Base-by-base conservation (phyloP, 1,284 basidiomycete species). In the Ceratobasidium sp. region DNA sequence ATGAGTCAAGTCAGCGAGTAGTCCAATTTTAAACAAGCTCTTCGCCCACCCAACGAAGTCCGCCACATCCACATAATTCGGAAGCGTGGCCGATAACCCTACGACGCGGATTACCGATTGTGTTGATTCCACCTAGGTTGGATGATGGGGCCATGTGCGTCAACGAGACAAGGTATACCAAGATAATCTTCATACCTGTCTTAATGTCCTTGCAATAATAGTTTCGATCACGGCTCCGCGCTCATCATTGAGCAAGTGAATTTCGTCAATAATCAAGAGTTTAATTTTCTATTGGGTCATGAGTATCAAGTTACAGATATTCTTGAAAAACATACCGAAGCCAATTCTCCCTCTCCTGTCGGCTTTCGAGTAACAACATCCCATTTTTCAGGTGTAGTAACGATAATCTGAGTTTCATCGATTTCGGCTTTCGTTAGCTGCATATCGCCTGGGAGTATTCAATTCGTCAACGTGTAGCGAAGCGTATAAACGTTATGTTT, bases 321-420 rank as follows among this genome's bases (percentile, higher is more conserved):
- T 14, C 47, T 26, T 41, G 18, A 55, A 30, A n/a, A 5, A 80
- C 89, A 72, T 75, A 96, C 95, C 66, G 94, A 91, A 21, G 95
- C 95, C 28, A 99, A 85, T 80, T 98, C 96, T 14, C 96, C 96
- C 81, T 98, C 96, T 7, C 97, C 96, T 0, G 94, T 95, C 0
- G 97, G 96, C 80, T 98, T 99, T 74, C 98, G 87, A 7, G 98
- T 99, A 0, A 99, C 98, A 0, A 99, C 98, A 78, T 99, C 98
- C 98, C 98, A 99, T 82, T 99, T 99, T 80, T 99, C 98, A 0
- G 98, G 98, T 0, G 98, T 99, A 0, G 98, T 99, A 13, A 99
- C 96, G 75, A 99, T 98, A 73, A 99, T 93, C 80, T 99, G 98
- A 16, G 98, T 99, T 80, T 94, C 91, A 2, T 91, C 91, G 75